Conservation (phyloP, 176 grass and related monocot species). For the Saccharum officinarum region DNA sequence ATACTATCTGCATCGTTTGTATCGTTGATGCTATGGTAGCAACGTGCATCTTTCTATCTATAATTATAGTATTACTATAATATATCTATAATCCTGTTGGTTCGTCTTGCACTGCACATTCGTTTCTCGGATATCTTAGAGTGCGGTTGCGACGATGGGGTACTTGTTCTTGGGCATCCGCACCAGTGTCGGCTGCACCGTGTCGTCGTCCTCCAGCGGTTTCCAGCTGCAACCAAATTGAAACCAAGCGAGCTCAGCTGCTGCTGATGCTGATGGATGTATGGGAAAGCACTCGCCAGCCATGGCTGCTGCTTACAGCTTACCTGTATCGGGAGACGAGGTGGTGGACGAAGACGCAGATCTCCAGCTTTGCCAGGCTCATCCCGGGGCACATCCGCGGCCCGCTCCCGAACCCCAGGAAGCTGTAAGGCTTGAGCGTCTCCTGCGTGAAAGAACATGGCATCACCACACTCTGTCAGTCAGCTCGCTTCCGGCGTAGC, state of each 20-base stretch:
- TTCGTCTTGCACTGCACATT: too few relatives aligned
- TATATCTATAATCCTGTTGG: too few relatives aligned
- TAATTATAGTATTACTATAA: too few relatives aligned
- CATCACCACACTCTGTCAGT: not conserved
- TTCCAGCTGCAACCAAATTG: slow-evolving; percentile 43
- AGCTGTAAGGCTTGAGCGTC: slow-evolving; percentile 52
- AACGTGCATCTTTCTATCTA: not conserved
- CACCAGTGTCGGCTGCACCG: slow-evolving; percentile 55
- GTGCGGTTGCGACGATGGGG: slow-evolving; percentile 23
- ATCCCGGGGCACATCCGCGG: slow-evolving; percentile 68
- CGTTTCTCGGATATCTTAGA: too few relatives aligned
- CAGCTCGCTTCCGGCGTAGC: not conserved
- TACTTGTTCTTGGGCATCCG: slow-evolving; percentile 74
- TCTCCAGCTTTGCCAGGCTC: slow-evolving; percentile 64
- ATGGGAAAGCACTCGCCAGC: not conserved
- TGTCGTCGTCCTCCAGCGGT: slow-evolving; percentile 42
- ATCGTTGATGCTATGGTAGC: not conserved
- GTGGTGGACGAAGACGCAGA: slow-evolving; percentile 63
- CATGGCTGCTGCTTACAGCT: not conserved
- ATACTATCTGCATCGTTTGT: not conserved
- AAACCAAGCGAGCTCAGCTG: not conserved
- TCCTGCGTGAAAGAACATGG: slow-evolving; percentile 9
- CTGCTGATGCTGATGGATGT: not conserved
- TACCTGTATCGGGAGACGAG: slow-evolving; percentile 59
- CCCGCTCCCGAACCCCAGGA: slow-evolving; percentile 66